Evolutionary conservation across 345 rosid genomes (phyloP).

Genomic region (Lepidium didymum): DNA sequence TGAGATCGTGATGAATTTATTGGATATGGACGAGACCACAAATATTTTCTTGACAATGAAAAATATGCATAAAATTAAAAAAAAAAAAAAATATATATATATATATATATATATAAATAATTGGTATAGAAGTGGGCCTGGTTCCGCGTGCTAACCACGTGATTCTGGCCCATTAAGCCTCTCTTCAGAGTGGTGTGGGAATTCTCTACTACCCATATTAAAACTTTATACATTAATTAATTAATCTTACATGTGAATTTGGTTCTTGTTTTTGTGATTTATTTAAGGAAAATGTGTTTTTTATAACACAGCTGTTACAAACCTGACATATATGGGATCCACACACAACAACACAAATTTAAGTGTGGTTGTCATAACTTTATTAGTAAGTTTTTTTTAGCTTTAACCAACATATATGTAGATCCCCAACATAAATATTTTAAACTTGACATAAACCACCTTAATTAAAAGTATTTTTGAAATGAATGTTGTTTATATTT

Average conservation of each 20-base stretch:
- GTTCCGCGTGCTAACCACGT: slow-evolving; percentile 11
- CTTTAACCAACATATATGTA: neutral
- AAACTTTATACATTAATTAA: neutral
- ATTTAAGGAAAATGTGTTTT: neutral
- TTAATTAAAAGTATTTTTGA: too few species aligned
- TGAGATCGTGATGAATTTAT: neutral
- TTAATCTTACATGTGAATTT: neutral
- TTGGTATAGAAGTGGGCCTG: slow-evolving; percentile 5
- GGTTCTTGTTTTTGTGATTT: neutral
- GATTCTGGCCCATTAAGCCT: neutral
- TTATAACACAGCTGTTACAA: slow-evolving; percentile 5
- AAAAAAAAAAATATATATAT: too few species aligned
- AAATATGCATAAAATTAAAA: neutral
- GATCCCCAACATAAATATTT: neutral
- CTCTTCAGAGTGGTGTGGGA: neutral
- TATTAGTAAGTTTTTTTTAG: neutral
- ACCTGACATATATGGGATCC: slow-evolving; percentile 10
- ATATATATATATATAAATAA: neutral
- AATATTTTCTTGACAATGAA: neutral
- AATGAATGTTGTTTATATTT: too few species aligned
- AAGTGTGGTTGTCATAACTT: neutral
- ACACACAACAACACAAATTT: neutral
- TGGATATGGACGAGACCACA: slow-evolving; percentile 18
- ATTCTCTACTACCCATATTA: neutral
- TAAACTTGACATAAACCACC: too few species aligned